These are phyloP conservation scores for Metschnikowia koreensis DNA, from an alignment of 805 yeast species.

Conservation along the genomic window DNA sequence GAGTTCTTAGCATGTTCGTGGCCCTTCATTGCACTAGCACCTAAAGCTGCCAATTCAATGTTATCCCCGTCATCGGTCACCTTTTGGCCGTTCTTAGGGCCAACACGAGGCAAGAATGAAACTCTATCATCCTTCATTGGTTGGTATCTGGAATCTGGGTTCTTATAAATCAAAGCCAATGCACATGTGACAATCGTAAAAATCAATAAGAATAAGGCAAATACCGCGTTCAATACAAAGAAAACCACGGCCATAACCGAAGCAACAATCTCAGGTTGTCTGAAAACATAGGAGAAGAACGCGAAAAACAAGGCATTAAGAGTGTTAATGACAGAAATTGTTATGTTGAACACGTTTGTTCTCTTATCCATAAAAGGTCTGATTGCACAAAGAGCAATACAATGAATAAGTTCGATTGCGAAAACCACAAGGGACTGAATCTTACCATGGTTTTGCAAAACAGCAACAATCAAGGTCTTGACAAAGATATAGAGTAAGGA, in stretches of 20 bases:
- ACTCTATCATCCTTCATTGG: conserved; percentile 97
- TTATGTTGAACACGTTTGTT: conserved; percentile 90
- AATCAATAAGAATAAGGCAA: conserved; percentile 76
- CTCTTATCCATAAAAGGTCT: conserved; percentile 94
- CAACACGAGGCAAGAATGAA: conserved; percentile 80
- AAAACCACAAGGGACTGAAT: conserved; percentile 78
- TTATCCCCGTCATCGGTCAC: conserved; percentile 37
- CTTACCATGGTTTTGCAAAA: conserved; percentile 77
- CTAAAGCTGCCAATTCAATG: conserved; percentile 70
- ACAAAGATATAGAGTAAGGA: conserved; percentile 63
- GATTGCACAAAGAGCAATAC: conserved; percentile 60
- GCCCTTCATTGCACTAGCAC: conserved; percentile 66
- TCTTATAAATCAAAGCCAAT: conserved; percentile 78
- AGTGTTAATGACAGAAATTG: conserved; percentile 74
- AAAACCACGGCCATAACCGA: conserved; percentile 89
- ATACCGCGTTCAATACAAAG: conserved; percentile 84
- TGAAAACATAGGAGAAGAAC: conserved; percentile 83
- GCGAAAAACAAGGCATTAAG: conserved; percentile 83
- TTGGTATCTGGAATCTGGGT: conserved; percentile 93
- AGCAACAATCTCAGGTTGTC: conserved; percentile 82
- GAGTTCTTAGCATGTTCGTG: conserved; percentile 41
- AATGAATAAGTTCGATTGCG: conserved; percentile 69
- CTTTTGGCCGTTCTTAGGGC: conserved; percentile 25
- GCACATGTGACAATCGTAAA: conserved; percentile 87
- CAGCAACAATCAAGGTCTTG: conserved; percentile 82